Conservation (phyloP, 2,329 filamentous ascomycete genomes). For the Lecanoromycetidae sp. region DNA sequence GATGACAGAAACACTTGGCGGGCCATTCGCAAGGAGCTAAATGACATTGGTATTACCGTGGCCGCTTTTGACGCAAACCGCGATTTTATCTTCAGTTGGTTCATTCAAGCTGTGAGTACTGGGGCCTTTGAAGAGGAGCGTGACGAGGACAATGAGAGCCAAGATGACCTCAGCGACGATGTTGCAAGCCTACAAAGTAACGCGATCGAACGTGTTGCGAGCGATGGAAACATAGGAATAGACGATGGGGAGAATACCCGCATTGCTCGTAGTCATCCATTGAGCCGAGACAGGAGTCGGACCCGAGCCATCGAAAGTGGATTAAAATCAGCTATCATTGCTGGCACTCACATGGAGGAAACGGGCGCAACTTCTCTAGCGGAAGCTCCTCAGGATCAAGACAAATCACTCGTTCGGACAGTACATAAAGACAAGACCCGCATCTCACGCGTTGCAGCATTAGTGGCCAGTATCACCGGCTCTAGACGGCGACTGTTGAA, state of each 20-base stretch:
- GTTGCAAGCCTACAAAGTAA: neutral
- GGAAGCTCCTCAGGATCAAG: too few species aligned
- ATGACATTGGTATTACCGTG: conserved; percentile 18
- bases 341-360: too few species aligned
- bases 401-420: too few species aligned
- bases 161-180: neutral
- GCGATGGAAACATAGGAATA: too few species aligned
- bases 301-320: neutral
- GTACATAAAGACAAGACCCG: neutral
- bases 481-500: neutral
- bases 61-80: conserved; percentile 16
- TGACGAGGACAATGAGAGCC: neutral
- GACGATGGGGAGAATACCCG: too few species aligned
- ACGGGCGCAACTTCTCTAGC: too few species aligned
- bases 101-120: conserved; percentile 3
- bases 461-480: neutral
- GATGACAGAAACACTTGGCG: conserved; percentile 17
- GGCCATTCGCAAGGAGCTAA: conserved; percentile 16
- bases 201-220: too few species aligned
- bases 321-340: too few species aligned
- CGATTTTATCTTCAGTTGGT: conserved; percentile 17
- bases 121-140: conserved; percentile 16
- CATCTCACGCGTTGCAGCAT: neutral
- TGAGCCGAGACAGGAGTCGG: neutral
- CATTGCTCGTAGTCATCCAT: neutral